Evolutionary conservation across 208 protist genomes (phyloP), one percentile per base, ranked within the genome.

Genomic region (Trypanosoma congolense): DNA sequence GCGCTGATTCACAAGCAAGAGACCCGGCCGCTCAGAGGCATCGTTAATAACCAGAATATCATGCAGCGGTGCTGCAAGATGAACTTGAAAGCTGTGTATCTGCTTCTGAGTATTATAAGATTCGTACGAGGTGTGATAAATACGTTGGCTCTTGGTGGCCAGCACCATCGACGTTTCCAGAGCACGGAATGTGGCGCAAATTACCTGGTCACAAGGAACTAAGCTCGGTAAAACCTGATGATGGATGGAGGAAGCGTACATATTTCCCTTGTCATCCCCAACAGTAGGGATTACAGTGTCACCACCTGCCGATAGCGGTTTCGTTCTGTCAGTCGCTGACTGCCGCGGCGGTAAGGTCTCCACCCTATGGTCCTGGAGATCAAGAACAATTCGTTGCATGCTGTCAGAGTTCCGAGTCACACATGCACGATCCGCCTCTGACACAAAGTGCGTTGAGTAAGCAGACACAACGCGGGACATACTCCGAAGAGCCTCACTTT

Each of bases 31-130:
- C 68, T 90, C 81, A 8, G 87, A 87, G 16, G 91, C 66, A 55
- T 94, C 87, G 59, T 94, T 94, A 55, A 94, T 80, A 1, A 94
- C 65, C 38, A 72, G 59, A 14, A 90, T 46, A 65, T 86, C 75
- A 51, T 88, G 81, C 44, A 94, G 55, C 26, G 79, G 78, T 9
- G 68, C 72, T 1, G 74, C 44, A 19, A 90, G 65, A 49, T 63
- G 70, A 62, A 85, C 67, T 5, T 70, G 22, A 56, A 88, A 90
- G 59, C 60, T 77, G 58, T 90, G 65, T 42, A 84, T 55, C n/a
- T 77, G 48, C 45, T 52, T 51, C 65, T 85, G 83, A 2, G 62
- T 40, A 50, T 66, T 78, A 70, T 85, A 92, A 57, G 54, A 86
- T 47, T 91, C 83, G 65, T 92, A 94, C 19, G 77, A 87, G 18